Evolutionary conservation across 257 asterid genomes (phyloP).

Genomic region (Plantago major): DNA sequence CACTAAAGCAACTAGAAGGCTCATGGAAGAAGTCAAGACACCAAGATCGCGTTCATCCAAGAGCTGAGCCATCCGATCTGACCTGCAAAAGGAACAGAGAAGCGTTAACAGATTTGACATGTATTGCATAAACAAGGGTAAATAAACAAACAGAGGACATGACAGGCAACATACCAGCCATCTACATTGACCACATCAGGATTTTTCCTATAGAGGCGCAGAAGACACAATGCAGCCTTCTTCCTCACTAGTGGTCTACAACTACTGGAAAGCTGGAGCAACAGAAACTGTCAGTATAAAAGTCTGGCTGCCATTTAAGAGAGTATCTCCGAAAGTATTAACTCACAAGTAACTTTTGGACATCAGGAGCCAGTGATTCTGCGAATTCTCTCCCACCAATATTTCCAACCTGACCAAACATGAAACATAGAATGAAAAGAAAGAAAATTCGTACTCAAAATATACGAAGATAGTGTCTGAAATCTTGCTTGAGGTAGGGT

Average conservation of each 20-base stretch:
- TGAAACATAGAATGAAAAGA: constrained; percentile 19
- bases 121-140: neutral
- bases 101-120: constrained; percentile 11
- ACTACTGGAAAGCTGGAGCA: constrained; percentile 86
- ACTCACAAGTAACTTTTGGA: constrained; percentile 96
- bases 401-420: constrained; percentile 78
- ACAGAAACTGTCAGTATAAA: constrained; percentile 26
- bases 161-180: constrained; percentile 64
- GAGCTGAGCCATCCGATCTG: constrained; percentile 94
- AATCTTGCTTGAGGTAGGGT: constrained; percentile 1
- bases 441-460: constrained; percentile 11
- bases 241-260: constrained; percentile 98
- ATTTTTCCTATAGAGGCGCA: constrained; percentile 90
- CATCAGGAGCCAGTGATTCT: constrained; percentile 99
- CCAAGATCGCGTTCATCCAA: constrained; percentile 99
- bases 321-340: constrained; percentile 23
- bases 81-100: constrained; percentile 47
- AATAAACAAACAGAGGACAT: constrained; percentile 17
- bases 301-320: constrained; percentile 17
- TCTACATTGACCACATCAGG: constrained; percentile 97
- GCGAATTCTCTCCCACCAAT: constrained; percentile 99
- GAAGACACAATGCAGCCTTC: constrained; percentile 96
- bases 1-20: constrained; percentile 95
- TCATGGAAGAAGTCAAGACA: constrained; percentile 94
- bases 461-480: neutral